Conservation (phyloP, 192 early-diverging fungal genomes). For the Linderina pennispora region DNA sequence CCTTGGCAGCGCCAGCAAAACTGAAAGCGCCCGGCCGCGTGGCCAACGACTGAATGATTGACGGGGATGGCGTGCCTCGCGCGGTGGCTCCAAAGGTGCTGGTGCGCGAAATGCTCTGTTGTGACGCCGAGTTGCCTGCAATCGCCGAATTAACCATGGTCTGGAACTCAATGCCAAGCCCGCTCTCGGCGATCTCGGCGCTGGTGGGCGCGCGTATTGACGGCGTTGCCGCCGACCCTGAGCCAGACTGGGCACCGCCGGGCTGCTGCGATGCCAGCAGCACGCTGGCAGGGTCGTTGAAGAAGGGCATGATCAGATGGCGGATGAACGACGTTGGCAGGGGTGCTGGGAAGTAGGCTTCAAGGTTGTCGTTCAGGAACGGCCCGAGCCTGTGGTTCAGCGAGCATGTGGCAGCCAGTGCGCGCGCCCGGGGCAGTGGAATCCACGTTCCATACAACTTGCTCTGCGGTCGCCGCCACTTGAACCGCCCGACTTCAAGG, state of each 20-base stretch:
- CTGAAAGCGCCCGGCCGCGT: slow-evolving; percentile 12
- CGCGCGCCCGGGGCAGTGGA: slow-evolving; percentile 76
- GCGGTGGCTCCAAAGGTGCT: slow-evolving; percentile 45
- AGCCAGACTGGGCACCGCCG: not conserved
- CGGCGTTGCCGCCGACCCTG: slow-evolving; percentile 6
- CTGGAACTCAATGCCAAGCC: slow-evolving; percentile 38
- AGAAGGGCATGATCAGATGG: slow-evolving; percentile 46
- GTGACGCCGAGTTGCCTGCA: slow-evolving; percentile 2
- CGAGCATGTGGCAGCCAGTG: slow-evolving; percentile 75
- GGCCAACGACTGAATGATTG: slow-evolving; percentile 44
- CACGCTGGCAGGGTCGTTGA: slow-evolving; percentile 19
- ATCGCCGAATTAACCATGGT: slow-evolving; percentile 24
- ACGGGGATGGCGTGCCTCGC: slow-evolving; percentile 41
- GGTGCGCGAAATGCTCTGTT: slow-evolving; percentile 30
- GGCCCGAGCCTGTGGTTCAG: slow-evolving; percentile 65
- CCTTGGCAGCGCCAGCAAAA: slow-evolving; percentile 27
- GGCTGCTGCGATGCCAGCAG: slow-evolving; percentile 6
- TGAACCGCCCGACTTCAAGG: slow-evolving; percentile 73
- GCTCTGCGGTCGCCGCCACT: slow-evolving; percentile 62
- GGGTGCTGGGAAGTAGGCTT: slow-evolving; percentile 59
- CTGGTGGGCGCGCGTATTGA: too few species aligned
- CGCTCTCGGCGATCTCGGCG: slow-evolving; percentile 8
- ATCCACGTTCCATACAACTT: slow-evolving; percentile 89
- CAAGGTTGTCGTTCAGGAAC: slow-evolving; percentile 73
- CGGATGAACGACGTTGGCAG: slow-evolving; percentile 49